Conservation (phyloP, 1,284 basidiomycete species). For the Papiliotrema laurentii region DNA sequence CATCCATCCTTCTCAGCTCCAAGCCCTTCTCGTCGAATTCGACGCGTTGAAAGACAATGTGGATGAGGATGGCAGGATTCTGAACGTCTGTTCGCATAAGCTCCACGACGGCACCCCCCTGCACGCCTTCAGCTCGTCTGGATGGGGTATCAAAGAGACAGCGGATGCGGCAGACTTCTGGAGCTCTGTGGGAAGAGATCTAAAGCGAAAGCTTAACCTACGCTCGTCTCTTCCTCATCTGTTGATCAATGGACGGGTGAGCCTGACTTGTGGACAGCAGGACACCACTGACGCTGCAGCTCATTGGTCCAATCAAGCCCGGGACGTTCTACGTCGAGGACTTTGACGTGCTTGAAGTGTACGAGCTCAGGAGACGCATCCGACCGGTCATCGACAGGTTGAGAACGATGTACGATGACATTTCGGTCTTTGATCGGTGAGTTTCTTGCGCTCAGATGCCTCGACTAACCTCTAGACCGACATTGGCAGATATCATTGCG, state of each 20-base stretch:
- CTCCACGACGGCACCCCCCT: slow-evolving; percentile 8
- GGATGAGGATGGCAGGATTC: slow-evolving; percentile 14
- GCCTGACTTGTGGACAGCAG: slow-evolving; percentile 4
- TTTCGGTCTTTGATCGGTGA: slow-evolving; percentile 52
- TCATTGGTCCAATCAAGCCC: slow-evolving; percentile 60
- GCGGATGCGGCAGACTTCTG: slow-evolving; percentile 41
- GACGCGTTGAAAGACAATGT: slow-evolving; percentile 20
- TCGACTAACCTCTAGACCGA: slow-evolving; percentile 48
- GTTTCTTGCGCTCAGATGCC: slow-evolving; percentile 1
- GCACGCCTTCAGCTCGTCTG: slow-evolving; percentile 15
- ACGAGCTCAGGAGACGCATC: slow-evolving; percentile 67
- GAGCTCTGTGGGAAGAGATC: slow-evolving; percentile 18
- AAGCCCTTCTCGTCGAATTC: slow-evolving; percentile 31
- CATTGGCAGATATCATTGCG: slow-evolving; percentile 59
- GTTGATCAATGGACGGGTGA: slow-evolving; percentile 75
- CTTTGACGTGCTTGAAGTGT: slow-evolving; percentile 62
- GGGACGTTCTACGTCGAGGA: slow-evolving; percentile 62
- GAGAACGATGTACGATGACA: slow-evolving; percentile 52
- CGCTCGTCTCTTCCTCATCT: slow-evolving; percentile 59
- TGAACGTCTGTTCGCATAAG: slow-evolving; percentile 3
- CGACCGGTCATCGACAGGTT: slow-evolving; percentile 64
- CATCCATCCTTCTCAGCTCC: slow-evolving; percentile 28
- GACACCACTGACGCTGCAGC: slow-evolving; percentile 43
- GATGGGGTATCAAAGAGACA: slow-evolving; percentile 22
- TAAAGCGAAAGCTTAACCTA: slow-evolving; percentile 52